Evolutionary conservation across 768 basidiomycete genomes (phyloP).

Genomic region (Trametes cubensis): DNA sequence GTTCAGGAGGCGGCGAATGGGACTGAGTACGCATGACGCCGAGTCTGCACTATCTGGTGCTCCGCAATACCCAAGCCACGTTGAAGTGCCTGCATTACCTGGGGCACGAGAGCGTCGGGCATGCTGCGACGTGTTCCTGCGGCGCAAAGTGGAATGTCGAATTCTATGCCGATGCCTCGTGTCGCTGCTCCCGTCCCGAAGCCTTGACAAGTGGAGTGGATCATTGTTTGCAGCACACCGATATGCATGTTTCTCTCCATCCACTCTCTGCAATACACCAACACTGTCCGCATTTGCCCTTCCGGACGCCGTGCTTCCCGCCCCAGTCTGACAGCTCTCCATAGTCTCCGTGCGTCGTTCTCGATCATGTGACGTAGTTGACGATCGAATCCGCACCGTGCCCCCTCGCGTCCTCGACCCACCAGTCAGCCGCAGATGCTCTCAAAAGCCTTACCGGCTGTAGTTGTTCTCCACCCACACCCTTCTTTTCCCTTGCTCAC

Average conservation of each 20-base stretch:
- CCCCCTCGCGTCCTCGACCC: background rate
- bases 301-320: background rate
- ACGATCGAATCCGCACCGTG: conserved; percentile 2
- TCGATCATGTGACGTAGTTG: conserved; percentile 23
- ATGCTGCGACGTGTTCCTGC: background rate
- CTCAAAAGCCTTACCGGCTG: background rate
- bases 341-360: background rate
- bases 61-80: background rate
- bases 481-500: background rate
- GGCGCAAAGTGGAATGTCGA: background rate
- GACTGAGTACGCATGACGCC: conserved; percentile 23
- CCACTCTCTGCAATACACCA: background rate
- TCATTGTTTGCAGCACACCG: background rate
- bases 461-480: background rate
- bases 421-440: conserved; percentile 9
- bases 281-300: background rate
- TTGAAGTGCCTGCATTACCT: background rate
- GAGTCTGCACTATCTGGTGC: background rate
- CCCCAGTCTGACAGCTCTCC: conserved; percentile 15
- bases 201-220: conserved; percentile 2
- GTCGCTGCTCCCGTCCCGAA: background rate
- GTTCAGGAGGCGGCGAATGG: conserved; percentile 27
- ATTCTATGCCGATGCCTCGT: background rate
- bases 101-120: background rate
- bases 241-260: background rate